phyloP scores from a whole-genome alignment of 192 early-diverging fungal genomes.

The Chytriomyces sp. region DNA sequence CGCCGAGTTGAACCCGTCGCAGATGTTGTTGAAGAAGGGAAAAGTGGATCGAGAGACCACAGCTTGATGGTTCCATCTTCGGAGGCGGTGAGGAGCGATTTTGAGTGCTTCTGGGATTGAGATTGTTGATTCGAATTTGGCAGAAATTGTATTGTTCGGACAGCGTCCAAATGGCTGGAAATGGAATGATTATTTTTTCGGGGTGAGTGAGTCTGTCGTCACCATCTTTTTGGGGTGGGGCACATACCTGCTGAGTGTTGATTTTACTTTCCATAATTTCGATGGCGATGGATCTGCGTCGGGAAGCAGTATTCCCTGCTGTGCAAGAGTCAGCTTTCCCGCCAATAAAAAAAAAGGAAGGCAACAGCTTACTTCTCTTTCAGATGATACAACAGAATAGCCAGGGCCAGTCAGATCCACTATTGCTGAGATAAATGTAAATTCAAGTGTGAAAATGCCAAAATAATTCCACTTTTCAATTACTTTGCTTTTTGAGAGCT shows the following conservation, averaged over 20 bases:
- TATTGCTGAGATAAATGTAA: too few species aligned
- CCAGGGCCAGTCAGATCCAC: too few species aligned
- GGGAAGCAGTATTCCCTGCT: neutral
- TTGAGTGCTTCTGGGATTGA: neutral
- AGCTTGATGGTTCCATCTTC: slow-evolving; percentile 83
- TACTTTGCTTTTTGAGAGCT: too few species aligned
- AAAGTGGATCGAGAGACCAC: slow-evolving; percentile 63
- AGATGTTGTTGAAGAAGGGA: neutral
- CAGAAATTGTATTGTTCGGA: slow-evolving; percentile 67
- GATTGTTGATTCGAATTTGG: slow-evolving; percentile 47
- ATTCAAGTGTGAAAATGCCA: too few species aligned
- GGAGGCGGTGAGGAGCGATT: slow-evolving; percentile 67
- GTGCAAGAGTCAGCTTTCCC: too few species aligned
- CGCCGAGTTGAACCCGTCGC: neutral
- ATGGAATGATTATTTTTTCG: neutral
- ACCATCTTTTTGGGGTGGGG: neutral
- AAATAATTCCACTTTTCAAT: too few species aligned
- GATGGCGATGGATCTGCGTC: slow-evolving; percentile 14
- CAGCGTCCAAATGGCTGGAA: slow-evolving; percentile 72
- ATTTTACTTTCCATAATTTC: slow-evolving; percentile 68
- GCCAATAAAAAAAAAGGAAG: too few species aligned
- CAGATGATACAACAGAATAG: too few species aligned
- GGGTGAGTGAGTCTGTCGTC: neutral
- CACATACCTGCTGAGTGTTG: slow-evolving; percentile 61
- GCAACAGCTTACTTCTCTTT: too few species aligned